These are phyloP conservation scores for Cucurbita pepo DNA, from an alignment of 306 rosid genomes.

Conservation along the genomic window DNA sequence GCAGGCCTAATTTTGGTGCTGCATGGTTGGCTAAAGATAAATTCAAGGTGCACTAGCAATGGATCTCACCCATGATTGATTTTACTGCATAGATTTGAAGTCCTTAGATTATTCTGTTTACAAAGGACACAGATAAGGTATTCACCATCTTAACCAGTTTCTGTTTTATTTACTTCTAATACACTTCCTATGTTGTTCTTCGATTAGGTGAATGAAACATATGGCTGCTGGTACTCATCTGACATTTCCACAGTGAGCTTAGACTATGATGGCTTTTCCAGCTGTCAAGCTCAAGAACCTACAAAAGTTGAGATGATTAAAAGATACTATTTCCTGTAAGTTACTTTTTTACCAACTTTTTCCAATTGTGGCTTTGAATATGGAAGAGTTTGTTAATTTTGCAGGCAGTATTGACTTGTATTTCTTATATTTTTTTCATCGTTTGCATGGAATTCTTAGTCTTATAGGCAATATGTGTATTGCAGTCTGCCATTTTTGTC, in stretches of 20 bases:
- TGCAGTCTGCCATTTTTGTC: background rate
- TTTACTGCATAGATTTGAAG: background rate
- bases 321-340: constrained; percentile 56
- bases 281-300: constrained; percentile 66
- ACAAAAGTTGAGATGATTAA: constrained; percentile 49
- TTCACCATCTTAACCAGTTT: constrained; percentile 2
- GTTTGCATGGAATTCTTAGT: background rate
- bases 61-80: constrained; percentile 5
- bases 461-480: background rate
- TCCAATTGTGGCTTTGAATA: background rate
- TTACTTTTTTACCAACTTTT: background rate
- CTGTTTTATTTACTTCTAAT: constrained; percentile 9
- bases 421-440: background rate
- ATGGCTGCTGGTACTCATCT: constrained; percentile 78
- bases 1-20: constrained; percentile 90
- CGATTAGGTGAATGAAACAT: constrained; percentile 65
- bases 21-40: constrained; percentile 80
- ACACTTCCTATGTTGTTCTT: background rate
- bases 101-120: background rate
- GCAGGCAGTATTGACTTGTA: background rate
- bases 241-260: constrained; percentile 65
- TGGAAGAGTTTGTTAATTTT: background rate
- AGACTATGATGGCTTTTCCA: constrained; percentile 45
- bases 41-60: constrained; percentile 50
- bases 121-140: background rate